These are phyloP conservation scores for Blepharisma undulans DNA, from an alignment of 169 alveolate species.

Conservation along the genomic window DNA sequence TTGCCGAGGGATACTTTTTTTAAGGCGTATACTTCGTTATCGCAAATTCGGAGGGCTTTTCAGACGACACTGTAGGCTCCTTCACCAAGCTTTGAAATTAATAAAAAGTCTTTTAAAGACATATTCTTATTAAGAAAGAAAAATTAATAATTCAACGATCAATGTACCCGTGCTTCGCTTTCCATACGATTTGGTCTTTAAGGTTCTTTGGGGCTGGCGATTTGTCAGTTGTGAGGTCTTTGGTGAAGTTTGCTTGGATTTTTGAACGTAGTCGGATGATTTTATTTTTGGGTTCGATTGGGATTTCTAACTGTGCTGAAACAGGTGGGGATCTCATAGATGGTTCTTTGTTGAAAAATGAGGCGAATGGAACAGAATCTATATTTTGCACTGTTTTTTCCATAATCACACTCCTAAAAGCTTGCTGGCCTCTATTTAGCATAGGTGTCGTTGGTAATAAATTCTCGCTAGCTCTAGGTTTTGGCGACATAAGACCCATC, in stretches of 20 bases:
- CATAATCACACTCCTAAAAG: not conserved
- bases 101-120: constrained; percentile 13
- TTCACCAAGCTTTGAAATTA: constrained; percentile 67
- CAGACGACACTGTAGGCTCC: constrained; percentile 82
- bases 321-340: not conserved
- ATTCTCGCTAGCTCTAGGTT: not conserved
- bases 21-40: constrained; percentile 20
- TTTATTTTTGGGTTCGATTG: not conserved
- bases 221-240: not conserved
- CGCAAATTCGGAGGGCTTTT: constrained; percentile 49
- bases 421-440: not conserved
- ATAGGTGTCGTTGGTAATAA: not conserved
- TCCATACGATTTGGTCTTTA: not conserved
- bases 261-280: not conserved
- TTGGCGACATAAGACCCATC: not conserved
- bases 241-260: not conserved
- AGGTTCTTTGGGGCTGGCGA: not conserved
- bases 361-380: not conserved
- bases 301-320: not conserved
- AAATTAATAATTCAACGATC: not conserved
- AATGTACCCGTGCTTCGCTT: not conserved
- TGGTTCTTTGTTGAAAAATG: not conserved
- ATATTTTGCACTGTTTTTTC: not conserved
- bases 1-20: not conserved
- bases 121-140: not conserved